These are phyloP conservation scores for Smittium culicis DNA, from an alignment of 371 early-diverging fungal genomes.

Conservation along the genomic window DNA sequence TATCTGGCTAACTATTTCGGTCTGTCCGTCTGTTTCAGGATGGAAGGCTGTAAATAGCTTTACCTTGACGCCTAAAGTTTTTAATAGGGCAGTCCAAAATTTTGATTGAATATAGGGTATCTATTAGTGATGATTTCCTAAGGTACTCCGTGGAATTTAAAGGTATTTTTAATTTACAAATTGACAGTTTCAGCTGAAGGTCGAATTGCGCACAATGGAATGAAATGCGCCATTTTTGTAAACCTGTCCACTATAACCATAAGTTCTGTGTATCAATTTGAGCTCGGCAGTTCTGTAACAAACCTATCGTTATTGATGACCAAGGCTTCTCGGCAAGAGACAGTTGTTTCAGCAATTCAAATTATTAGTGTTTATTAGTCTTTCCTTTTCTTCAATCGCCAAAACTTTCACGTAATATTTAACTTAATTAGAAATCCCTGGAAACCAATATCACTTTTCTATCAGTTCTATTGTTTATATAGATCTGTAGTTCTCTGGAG, in stretches of 20 bases:
- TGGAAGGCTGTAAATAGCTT: constrained; percentile 19
- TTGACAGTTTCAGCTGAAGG: constrained; percentile 21
- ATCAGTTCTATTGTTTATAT: not conserved
- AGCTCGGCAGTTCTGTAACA: constrained; percentile 23
- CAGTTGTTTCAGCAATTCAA: not conserved
- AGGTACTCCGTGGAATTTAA: not conserved
- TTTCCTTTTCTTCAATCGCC: not conserved
- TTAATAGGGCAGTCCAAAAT: constrained; percentile 9
- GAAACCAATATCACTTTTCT: not conserved
- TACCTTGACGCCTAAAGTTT: constrained; percentile 8
- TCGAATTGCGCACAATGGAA: constrained; percentile 13
- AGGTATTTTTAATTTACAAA: no score
- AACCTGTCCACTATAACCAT: constrained; percentile 23
- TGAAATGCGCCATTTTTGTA: constrained; percentile 23
- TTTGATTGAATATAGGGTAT: constrained; percentile 16
- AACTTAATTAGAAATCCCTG: not conserved
- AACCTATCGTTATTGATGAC: constrained; percentile 15
- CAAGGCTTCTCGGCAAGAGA: not conserved
- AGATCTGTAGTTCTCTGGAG: not conserved
- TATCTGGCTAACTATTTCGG: constrained; percentile 18
- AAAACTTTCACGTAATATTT: not conserved
- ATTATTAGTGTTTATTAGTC: not conserved
- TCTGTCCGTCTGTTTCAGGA: constrained; percentile 23
- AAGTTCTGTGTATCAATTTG: constrained; percentile 18
- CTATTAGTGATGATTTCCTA: not conserved